These are phyloP conservation scores for Kwoniella mangroviensis DNA, from an alignment of 768 basidiomycete species.

Conservation along the genomic window DNA sequence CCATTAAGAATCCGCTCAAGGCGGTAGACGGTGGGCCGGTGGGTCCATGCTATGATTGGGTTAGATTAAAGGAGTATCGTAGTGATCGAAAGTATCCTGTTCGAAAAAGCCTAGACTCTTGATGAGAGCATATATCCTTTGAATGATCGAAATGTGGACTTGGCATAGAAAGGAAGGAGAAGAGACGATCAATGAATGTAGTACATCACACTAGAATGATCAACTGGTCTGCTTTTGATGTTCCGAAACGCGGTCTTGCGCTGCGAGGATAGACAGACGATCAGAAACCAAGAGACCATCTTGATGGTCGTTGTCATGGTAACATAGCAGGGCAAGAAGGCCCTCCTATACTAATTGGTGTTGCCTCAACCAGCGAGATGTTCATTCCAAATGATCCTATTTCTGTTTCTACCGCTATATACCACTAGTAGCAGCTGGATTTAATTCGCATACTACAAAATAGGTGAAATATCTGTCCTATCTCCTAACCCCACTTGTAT, in stretches of 20 bases:
- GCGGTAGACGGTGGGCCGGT: not conserved
- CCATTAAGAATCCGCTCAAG: not conserved
- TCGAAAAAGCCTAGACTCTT: not conserved
- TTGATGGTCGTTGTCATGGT: not conserved
- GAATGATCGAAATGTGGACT: not conserved
- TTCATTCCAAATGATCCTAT: no score
- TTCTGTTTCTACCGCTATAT: no score
- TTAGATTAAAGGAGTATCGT: not conserved
- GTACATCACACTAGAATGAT: not conserved
- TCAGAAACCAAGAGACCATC: not conserved
- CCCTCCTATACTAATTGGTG: no score
- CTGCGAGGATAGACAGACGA: no score
- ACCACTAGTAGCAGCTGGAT: no score
- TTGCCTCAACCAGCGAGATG: not conserved
- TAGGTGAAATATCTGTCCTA: slow-evolving; percentile 23
- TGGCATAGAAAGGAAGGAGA: not conserved
- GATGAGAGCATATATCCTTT: not conserved
- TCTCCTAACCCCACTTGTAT: slow-evolving; percentile 32
- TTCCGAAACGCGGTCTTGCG: not conserved
- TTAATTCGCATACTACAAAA: no score
- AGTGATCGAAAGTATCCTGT: not conserved
- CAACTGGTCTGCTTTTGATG: not conserved
- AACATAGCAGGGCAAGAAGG: not conserved
- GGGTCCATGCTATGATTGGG: not conserved
- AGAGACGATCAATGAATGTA: not conserved